Base-by-base conservation (phyloP, 345 rosid species). In the Pugionium dolabratum region DNA sequence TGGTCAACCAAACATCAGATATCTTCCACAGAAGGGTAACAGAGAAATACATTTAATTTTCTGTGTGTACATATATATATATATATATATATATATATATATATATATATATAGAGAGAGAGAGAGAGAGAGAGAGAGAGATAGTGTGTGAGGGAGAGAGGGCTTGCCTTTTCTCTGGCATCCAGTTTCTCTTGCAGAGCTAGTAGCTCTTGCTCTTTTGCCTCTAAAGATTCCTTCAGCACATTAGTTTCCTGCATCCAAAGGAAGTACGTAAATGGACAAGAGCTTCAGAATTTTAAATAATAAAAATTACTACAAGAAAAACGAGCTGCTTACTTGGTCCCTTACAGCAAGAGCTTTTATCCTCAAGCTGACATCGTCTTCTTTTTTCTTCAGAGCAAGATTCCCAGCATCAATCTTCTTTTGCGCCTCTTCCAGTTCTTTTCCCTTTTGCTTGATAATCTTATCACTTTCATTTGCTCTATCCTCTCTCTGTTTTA, bases 401-500 rank as follows among this genome's bases (percentile, higher is more conserved):
- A 69, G 56, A 69, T 86, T 81, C 59, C 84, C 85, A 39, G 79
- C 88, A 59, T 88, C 95, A 37, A 86, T 82, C 78, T 76, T 84
- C 83, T 83, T 84, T 59, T 85, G 95, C n/a, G 79, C 59, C 65
- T 83, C 92, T 72, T 94, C 97, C 69, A 90, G 79, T 44, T 84
- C 85, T 71, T 82, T 88, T 80, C 88, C 89, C 71, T 90, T 94
- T 70, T 78, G 85, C 77, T 85, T 90, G 51, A 79, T 75, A 31
- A 84, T 73, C 75, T 68, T 85, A 76, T 88, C 89, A 46, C 74
- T 81, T 67, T 85, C 95, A 67, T 85, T 94, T 57, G 96, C 90
- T 73, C 86, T 88, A 61, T 94, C 92, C 83, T 94, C 99, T 74
- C 97, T 86, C 75, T 90, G 92, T 62, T 85, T 86, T 43, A 90